Percentiles rank a stretch among this genome's conserved stretches.
phyloP scores from a whole-genome alignment of 192 early-diverging fungal species.

The Backusella macrospora region DNA sequence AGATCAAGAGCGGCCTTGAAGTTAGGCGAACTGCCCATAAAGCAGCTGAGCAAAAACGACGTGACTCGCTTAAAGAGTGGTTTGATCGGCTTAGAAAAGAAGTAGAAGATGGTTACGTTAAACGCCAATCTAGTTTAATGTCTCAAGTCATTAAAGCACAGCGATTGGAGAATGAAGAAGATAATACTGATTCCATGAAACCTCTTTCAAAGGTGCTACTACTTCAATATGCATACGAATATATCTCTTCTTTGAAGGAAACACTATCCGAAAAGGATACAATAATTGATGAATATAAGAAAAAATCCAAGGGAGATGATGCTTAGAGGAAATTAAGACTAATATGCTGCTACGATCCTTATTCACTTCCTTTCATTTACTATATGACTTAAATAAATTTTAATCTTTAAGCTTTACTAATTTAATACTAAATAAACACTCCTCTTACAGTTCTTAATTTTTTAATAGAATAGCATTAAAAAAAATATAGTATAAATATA shows the following conservation, averaged over 20 bases:
- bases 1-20: constrained; percentile 81
- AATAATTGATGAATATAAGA: constrained; percentile 23
- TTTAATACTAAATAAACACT: not conserved
- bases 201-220: constrained; percentile 40
- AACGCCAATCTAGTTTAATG: constrained; percentile 21
- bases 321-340: not conserved
- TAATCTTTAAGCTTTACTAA: not conserved
- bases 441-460: too few relatives aligned
- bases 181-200: constrained; percentile 20
- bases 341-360: not conserved
- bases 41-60: constrained; percentile 93
- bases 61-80: constrained; percentile 89
- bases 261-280: constrained; percentile 27
- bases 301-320: not conserved
- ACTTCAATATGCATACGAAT: constrained; percentile 41
- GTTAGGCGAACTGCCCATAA: constrained; percentile 89
- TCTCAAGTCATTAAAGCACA: constrained; percentile 32
- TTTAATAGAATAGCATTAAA: too few relatives aligned
- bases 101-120: constrained; percentile 61
- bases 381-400: constrained; percentile 1
- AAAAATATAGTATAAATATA: too few relatives aligned
- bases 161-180: constrained; percentile 20
- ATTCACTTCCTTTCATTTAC: not conserved
- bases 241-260: constrained; percentile 31
- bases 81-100: constrained; percentile 79